Conservation (phyloP, 495 filamentous ascomycete species). For the Collariella sp. region DNA sequence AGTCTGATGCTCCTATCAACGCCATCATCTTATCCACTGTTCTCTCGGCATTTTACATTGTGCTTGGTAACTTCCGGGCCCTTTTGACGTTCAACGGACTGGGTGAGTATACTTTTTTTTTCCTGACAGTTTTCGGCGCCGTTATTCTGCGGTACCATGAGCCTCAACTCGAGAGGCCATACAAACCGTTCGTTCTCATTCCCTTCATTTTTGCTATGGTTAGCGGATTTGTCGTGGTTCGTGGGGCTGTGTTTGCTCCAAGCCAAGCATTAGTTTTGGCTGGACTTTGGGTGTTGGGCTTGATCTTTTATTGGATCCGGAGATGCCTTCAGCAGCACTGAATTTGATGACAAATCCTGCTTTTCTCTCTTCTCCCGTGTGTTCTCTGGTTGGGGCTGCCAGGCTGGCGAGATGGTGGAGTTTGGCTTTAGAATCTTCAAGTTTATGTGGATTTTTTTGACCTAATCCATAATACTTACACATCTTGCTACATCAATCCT, state of each 20-base stretch:
- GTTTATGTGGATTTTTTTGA: too few relatives aligned
- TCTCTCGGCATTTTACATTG: conserved; percentile 45
- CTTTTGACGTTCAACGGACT: conserved; percentile 50
- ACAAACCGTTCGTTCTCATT: conserved; percentile 39
- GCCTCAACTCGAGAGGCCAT: conserved; percentile 38
- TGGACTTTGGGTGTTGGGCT: conserved; percentile 38
- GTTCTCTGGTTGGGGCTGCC: too few relatives aligned
- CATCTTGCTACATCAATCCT: too few relatives aligned
- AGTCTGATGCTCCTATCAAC: conserved; percentile 42
- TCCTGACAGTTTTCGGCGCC: conserved; percentile 46
- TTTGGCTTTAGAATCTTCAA: too few relatives aligned
- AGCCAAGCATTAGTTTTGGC: conserved; percentile 38
- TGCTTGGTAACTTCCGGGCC: conserved; percentile 48
- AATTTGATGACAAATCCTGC: not conserved
- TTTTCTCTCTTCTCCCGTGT: too few relatives aligned
- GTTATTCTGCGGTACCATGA: conserved; percentile 44
- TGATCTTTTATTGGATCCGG: conserved; percentile 32
- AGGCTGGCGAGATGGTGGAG: too few relatives aligned
- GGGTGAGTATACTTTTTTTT: conserved; percentile 51
- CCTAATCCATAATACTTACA: too few relatives aligned
- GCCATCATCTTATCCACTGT: conserved; percentile 41
- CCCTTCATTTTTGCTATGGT: conserved; percentile 42
- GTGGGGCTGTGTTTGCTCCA: conserved; percentile 47
- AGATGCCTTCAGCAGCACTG: conserved; percentile 6
- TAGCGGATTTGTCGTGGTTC: conserved; percentile 46